Evolutionary conservation across 2,329 filamentous ascomycete genomes (phyloP).

Genomic region (Claviceps monticola): DNA sequence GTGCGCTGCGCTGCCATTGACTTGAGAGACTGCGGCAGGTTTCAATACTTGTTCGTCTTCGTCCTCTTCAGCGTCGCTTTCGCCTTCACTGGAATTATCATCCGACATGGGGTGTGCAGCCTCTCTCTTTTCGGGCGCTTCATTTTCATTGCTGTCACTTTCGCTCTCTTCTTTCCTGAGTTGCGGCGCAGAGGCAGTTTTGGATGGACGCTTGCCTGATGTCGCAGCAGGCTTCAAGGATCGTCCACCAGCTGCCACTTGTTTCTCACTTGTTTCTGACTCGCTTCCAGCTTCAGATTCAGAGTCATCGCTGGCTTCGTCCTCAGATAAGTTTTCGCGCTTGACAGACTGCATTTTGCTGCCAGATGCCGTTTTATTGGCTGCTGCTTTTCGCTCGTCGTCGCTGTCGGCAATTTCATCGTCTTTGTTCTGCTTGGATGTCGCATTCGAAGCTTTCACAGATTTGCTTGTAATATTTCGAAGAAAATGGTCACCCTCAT

Average conservation of each 20-base stretch:
- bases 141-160: constrained; percentile 8
- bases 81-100: constrained; percentile 11
- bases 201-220: constrained; percentile 4
- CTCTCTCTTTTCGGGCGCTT: constrained; percentile 7
- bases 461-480: constrained; percentile 16
- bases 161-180: constrained; percentile 7
- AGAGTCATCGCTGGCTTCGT: constrained; percentile 17
- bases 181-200: constrained; percentile 13
- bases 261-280: constrained; percentile 10
- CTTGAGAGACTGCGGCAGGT: constrained; percentile 10
- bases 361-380: constrained; percentile 9
- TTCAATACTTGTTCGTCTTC: background rate
- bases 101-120: background rate
- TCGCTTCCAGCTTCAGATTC: constrained; percentile 6
- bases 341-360: constrained; percentile 5
- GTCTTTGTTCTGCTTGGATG: constrained; percentile 17
- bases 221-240: constrained; percentile 1
- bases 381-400: constrained; percentile 20
- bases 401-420: constrained; percentile 31
- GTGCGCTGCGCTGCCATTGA: constrained; percentile 9
- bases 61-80: constrained; percentile 9
- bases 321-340: constrained; percentile 10
- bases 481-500: constrained; percentile 19
- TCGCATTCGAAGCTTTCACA: constrained; percentile 6
- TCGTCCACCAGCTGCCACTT: constrained; percentile 5